Conservation (phyloP, 257 asterid genomes). For the Phtheirospermum japonicum region DNA sequence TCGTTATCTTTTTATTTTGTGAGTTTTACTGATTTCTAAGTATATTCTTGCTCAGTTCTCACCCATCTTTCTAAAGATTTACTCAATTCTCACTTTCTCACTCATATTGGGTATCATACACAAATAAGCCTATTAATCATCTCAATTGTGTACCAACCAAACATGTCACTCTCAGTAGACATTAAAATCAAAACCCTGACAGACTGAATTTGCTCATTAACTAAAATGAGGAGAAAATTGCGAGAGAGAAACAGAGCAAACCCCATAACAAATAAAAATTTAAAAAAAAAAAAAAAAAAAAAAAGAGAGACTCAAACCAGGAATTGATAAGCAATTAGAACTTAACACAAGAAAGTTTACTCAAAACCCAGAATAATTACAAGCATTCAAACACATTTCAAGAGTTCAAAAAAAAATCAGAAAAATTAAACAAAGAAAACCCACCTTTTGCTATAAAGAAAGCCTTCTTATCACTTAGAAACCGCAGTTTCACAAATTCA, state of each 20-base stretch:
- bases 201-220: constrained; percentile 12
- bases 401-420: constrained; percentile 13
- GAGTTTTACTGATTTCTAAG: neutral
- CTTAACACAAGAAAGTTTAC: constrained; percentile 28
- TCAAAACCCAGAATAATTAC: constrained; percentile 25
- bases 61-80: neutral
- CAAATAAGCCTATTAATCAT: constrained; percentile 13
- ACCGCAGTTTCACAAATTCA: neutral
- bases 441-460: constrained; percentile 35
- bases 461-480: constrained; percentile 2
- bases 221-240: neutral
- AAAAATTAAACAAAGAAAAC: constrained; percentile 18
- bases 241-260: neutral
- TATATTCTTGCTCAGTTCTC: too few relatives aligned
- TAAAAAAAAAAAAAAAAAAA: neutral
- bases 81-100: constrained; percentile 24
- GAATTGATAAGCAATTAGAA: constrained; percentile 20
- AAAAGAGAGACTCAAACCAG: constrained; percentile 1
- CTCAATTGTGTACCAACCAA: too few relatives aligned
- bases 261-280: neutral
- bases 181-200: constrained; percentile 20
- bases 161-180: constrained; percentile 11
- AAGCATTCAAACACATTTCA: constrained; percentile 27
- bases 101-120: constrained; percentile 1
- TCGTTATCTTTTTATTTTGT: constrained; percentile 16